Evolutionary conservation across 2,329 filamentous ascomycete species (phyloP).

Genomic region (Peltaster fructicola): DNA sequence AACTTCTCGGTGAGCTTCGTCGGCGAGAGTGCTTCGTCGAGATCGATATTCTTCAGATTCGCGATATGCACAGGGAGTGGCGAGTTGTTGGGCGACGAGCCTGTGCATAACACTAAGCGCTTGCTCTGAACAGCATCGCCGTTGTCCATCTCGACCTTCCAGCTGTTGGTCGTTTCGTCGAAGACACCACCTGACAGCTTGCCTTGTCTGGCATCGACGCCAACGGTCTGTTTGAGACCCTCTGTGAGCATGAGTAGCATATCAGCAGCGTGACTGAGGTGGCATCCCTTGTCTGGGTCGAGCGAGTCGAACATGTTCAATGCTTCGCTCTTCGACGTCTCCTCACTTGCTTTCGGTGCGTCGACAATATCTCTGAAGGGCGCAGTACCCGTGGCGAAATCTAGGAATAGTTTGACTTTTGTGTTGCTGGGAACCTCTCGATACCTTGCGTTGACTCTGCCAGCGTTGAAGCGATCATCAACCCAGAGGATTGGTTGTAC

Average conservation of each 20-base stretch:
- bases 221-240: conserved; percentile 24
- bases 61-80: conserved; percentile 26
- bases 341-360: conserved; percentile 13
- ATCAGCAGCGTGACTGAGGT: conserved; percentile 40
- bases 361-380: conserved; percentile 35
- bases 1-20: conserved; percentile 28
- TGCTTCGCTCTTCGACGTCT: conserved; percentile 29
- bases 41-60: conserved; percentile 27
- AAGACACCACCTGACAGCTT: conserved; percentile 23
- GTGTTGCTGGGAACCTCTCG: conserved; percentile 47
- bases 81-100: conserved; percentile 32
- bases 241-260: conserved; percentile 32
- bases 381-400: conserved; percentile 36
- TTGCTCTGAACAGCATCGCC: conserved; percentile 19
- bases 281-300: conserved; percentile 39
- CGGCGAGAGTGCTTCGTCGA: conserved; percentile 40
- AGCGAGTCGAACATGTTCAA: conserved; percentile 35
- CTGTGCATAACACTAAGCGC: conserved; percentile 40
- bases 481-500: conserved; percentile 39
- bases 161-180: conserved; percentile 20
- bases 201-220: conserved; percentile 24
- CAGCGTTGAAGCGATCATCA: conserved; percentile 36
- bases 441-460: conserved; percentile 30
- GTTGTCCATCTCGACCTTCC: conserved; percentile 20
- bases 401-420: conserved; percentile 40